phyloP scores from a whole-genome alignment of 805 yeast species.

The Candida boleticola region DNA sequence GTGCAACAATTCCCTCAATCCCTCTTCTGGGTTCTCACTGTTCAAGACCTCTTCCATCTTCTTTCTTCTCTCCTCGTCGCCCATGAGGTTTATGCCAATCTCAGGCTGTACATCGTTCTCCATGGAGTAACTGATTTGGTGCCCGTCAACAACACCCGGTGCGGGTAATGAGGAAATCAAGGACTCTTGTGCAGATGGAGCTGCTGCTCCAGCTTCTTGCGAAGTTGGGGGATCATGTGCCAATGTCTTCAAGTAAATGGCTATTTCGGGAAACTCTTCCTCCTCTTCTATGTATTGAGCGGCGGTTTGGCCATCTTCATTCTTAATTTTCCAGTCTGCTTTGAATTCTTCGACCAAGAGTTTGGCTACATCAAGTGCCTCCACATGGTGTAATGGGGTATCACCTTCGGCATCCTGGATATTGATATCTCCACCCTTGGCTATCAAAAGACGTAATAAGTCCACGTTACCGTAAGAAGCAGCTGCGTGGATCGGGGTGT shows the following conservation, averaged over 20 bases:
- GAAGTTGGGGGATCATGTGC: conserved; percentile 24
- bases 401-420: conserved; percentile 88
- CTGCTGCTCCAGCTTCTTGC: conserved; percentile 7
- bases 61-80: conserved; percentile 54
- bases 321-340: conserved; percentile 64
- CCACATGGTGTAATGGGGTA: conserved; percentile 91
- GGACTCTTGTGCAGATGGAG: conserved; percentile 13
- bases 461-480: conserved; percentile 86
- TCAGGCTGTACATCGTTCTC: conserved; percentile 46
- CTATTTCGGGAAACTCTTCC: conserved; percentile 78
- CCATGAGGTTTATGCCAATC: conserved; percentile 19
- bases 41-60: conserved; percentile 68
- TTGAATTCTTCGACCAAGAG: conserved; percentile 61
- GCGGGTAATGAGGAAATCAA: conserved; percentile 29
- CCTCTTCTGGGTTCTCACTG: conserved; percentile 81
- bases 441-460: conserved; percentile 55
- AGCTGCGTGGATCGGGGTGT: conserved; percentile 97
- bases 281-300: conserved; percentile 77
- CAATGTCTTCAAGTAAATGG: conserved; percentile 54
- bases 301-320: conserved; percentile 74
- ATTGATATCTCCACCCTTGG: conserved; percentile 74
- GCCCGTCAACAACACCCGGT: conserved; percentile 41
- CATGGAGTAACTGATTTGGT: conserved; percentile 57
- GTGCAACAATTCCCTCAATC: conserved; percentile 63
- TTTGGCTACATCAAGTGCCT: conserved; percentile 64